Evolutionary conservation across 2,329 filamentous ascomycete genomes (phyloP).

Genomic region (Cercospora sojina): DNA sequence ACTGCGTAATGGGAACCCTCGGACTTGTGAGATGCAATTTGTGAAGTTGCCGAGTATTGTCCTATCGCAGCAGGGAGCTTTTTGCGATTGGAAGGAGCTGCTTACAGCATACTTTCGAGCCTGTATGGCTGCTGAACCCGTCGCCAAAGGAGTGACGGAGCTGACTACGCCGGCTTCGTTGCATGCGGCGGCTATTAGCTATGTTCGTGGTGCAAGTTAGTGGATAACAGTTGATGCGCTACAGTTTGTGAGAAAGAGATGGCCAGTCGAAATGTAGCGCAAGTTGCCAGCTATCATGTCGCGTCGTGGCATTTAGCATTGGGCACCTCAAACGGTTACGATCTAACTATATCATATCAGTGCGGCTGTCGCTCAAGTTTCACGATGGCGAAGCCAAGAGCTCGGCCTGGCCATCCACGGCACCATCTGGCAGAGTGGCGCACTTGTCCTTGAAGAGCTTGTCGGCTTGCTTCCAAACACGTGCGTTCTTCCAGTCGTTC

Average conservation of each 20-base stretch:
- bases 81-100: slow-evolving; percentile 31
- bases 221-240: slow-evolving; percentile 7
- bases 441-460: slow-evolving; percentile 84
- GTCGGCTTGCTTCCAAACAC: slow-evolving; percentile 84
- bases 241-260: slow-evolving; percentile 7
- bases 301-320: neutral
- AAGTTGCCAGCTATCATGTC: neutral
- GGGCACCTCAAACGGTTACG: neutral
- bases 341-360: slow-evolving; percentile 14
- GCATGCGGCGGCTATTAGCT: slow-evolving; percentile 10
- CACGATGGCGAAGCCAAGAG: neutral
- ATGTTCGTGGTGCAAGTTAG: slow-evolving; percentile 12
- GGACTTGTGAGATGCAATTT: slow-evolving; percentile 11
- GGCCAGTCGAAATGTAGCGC: neutral
- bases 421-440: slow-evolving; percentile 58
- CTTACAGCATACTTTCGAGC: slow-evolving; percentile 25
- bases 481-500: slow-evolving; percentile 68
- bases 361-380: neutral
- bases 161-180: neutral
- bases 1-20: slow-evolving; percentile 13
- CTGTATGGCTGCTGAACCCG: neutral
- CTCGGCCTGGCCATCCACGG: slow-evolving; percentile 10
- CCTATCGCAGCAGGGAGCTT: slow-evolving; percentile 21
- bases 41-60: slow-evolving; percentile 24
- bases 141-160: neutral